A percentile compares a stretch with the other conserved stretches of the same genome.
Evolutionary conservation across 148 eudicot species (phyloP).

Genomic region (Silene conica): DNA sequence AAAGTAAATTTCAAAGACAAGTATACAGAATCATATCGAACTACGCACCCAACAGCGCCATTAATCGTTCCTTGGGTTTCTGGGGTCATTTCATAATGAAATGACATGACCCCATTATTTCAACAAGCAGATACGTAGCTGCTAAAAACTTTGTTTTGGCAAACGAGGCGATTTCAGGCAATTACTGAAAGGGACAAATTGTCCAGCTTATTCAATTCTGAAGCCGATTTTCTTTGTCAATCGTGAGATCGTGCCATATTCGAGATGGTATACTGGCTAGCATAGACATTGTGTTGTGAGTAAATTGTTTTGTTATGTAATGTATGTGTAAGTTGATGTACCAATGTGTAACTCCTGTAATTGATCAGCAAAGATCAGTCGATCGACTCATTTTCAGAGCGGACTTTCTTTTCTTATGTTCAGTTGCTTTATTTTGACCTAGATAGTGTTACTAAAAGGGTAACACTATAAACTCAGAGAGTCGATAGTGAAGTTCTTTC

Average conservation of each 20-base stretch:
- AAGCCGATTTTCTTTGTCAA: background rate
- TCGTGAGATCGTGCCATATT: background rate
- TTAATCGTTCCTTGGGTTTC: conserved; percentile 86
- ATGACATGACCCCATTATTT: background rate
- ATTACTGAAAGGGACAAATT: background rate
- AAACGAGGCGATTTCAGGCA: background rate
- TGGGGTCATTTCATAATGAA: conserved; percentile 48
- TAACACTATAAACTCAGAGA: too few relatives aligned
- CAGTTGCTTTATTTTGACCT: background rate
- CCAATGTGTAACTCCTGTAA: conserved; percentile 6
- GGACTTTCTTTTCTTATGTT: background rate
- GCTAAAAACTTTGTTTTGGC: background rate
- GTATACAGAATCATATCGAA: conserved; percentile 70
- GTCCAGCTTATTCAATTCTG: background rate
- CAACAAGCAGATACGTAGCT: background rate
- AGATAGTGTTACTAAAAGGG: background rate
- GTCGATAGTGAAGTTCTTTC: too few relatives aligned
- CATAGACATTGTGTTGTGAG: background rate
- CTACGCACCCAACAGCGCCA: conserved; percentile 68
- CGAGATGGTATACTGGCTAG: background rate
- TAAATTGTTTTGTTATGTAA: conserved; percentile 2
- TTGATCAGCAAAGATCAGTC: background rate
- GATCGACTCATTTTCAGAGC: background rate
- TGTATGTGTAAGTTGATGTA: conserved; percentile 1
- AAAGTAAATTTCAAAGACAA: conserved; percentile 64